Evolutionary conservation across 306 rosid species (phyloP).

Genomic region (Inga leiocalycina): DNA sequence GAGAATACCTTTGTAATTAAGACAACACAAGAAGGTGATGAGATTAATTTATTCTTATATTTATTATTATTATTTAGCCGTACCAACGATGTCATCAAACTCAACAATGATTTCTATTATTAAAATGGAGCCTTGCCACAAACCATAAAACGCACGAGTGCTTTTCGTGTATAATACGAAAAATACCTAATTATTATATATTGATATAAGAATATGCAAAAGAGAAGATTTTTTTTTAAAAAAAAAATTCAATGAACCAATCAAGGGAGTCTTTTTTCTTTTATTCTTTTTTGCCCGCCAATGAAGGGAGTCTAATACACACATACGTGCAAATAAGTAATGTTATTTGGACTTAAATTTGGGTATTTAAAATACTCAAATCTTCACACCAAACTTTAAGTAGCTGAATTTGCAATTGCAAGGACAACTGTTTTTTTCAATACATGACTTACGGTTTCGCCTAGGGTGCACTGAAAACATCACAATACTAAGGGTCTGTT

Average conservation of each 20-base stretch:
- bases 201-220: background rate
- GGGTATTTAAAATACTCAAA: background rate
- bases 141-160: background rate
- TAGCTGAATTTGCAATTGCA: background rate
- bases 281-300: background rate
- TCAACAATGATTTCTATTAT: background rate
- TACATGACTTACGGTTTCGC: background rate
- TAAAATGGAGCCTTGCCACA: background rate
- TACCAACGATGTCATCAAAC: background rate
- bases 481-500: background rate
- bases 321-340: background rate
- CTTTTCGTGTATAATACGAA: background rate
- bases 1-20: too few relatives aligned
- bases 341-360: background rate
- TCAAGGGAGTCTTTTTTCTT: background rate
- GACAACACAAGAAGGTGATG: too few relatives aligned
- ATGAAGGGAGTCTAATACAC: background rate
- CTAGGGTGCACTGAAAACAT: background rate
- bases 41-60: too few relatives aligned
- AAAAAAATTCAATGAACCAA: background rate
- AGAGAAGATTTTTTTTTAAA: background rate
- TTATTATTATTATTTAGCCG: background rate
- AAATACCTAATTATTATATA: background rate
- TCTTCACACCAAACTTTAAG: background rate
- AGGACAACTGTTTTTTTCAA: background rate